These are phyloP conservation scores for Ceratobasidium sp. DNA, from an alignment of 1,284 basidiomycete genomes.

Conservation along the genomic window DNA sequence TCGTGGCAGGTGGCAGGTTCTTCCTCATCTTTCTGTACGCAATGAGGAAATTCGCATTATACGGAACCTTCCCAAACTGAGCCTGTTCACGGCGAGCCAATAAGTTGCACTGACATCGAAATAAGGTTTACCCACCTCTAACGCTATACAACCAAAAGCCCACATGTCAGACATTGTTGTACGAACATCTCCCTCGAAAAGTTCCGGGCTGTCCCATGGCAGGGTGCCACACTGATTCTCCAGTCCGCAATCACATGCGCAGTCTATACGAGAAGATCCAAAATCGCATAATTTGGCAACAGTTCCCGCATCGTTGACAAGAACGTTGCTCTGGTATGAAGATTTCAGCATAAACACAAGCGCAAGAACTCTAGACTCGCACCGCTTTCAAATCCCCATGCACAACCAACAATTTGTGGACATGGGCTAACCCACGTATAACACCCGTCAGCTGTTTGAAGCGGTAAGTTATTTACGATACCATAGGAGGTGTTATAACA, in stretches of 20 bases:
- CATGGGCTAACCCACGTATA: no score
- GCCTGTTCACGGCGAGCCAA: neutral
- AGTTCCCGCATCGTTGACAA: neutral
- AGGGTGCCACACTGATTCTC: neutral
- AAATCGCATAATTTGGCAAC: constrained; percentile 34
- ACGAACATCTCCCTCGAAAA: neutral
- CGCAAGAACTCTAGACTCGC: neutral
- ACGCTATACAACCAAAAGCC: constrained; percentile 38
- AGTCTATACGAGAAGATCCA: constrained; percentile 30
- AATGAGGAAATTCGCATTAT: neutral
- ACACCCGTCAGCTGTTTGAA: no score
- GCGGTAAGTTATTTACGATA: no score
- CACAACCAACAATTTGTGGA: no score
- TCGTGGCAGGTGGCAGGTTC: neutral
- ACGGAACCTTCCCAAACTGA: constrained; percentile 2
- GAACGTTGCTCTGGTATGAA: neutral
- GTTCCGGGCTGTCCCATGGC: constrained; percentile 17
- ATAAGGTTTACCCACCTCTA: neutral
- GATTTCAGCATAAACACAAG: neutral
- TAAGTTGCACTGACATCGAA: neutral
- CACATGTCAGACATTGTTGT: constrained; percentile 23
- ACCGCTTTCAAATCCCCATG: no score
- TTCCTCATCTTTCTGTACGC: neutral
- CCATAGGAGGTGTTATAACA: no score
- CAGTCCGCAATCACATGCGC: neutral